A percentile compares a stretch with the other conserved stretches of the same genome.
phyloP scores from a whole-genome alignment of 192 early-diverging fungal genomes.

The Dimargaris cristalligena region DNA sequence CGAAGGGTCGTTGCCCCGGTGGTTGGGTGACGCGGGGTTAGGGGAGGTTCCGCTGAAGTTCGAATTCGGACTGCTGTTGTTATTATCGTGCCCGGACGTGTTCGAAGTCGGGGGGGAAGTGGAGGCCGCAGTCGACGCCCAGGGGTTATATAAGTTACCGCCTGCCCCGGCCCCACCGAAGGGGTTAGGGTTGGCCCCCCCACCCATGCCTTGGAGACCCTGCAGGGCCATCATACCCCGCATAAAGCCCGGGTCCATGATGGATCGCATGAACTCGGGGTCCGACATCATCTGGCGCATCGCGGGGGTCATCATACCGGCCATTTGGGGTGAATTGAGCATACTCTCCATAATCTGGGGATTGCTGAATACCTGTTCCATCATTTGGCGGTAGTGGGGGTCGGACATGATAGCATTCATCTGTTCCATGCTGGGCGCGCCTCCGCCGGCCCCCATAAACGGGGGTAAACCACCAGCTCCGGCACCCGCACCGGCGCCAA shows the following conservation, averaged over 20 bases:
- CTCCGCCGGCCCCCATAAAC: constrained; percentile 16
- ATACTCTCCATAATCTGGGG: constrained; percentile 74
- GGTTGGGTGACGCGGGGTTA: constrained; percentile 4
- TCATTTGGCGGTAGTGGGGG: constrained; percentile 66
- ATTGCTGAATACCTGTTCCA: constrained; percentile 65
- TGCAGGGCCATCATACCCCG: constrained; percentile 53
- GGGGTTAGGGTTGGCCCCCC: constrained; percentile 12
- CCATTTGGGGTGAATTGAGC: constrained; percentile 68
- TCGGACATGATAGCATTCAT: constrained; percentile 63
- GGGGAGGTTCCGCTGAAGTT: constrained; percentile 7
- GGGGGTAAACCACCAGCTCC: too few relatives aligned
- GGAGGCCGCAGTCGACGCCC: constrained; percentile 18
- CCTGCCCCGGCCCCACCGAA: constrained; percentile 18
- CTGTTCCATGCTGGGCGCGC: constrained; percentile 16
- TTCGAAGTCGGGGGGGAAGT: constrained; percentile 12
- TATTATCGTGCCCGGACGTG: too few relatives aligned
- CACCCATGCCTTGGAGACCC: too few relatives aligned
- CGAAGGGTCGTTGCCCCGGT: constrained; percentile 19
- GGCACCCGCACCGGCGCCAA: constrained; percentile 4
- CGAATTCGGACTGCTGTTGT: constrained; percentile 14
- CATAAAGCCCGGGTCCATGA: constrained; percentile 70
- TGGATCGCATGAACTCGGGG: constrained; percentile 62
- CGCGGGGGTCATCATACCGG: constrained; percentile 62
- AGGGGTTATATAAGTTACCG: constrained; percentile 23
- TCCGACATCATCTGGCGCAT: constrained; percentile 69